Percentiles rank a stretch among this genome's conserved stretches.
phyloP scores from a whole-genome alignment of 1,284 basidiomycete species.

The Pyrrhoderma lamaoense region DNA sequence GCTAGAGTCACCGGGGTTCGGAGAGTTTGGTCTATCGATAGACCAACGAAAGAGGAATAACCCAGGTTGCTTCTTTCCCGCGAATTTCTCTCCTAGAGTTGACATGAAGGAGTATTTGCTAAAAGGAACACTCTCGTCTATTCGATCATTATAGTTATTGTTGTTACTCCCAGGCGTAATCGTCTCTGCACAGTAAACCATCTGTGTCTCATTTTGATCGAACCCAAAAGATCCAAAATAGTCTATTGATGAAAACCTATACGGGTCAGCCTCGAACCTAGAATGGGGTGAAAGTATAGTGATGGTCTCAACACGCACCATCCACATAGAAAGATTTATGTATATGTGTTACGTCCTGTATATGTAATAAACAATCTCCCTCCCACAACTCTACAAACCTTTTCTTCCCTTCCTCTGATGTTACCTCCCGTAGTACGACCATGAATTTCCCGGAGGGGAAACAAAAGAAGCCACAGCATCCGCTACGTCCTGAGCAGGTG shows the following conservation, averaged over 20 bases:
- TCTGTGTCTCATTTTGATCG: constrained; percentile 40
- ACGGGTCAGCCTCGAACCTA: too few relatives aligned
- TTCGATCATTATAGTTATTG: constrained; percentile 20
- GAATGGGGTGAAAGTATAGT: background rate
- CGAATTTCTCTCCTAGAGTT: constrained; percentile 47
- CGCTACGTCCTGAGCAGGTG: constrained; percentile 32
- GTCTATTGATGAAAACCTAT: too few relatives aligned
- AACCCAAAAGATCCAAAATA: constrained; percentile 41
- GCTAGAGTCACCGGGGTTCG: too few relatives aligned
- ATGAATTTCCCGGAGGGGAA: constrained; percentile 40
- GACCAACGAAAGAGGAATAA: constrained; percentile 20
- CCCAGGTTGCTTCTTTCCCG: constrained; percentile 41
- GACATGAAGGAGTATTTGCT: constrained; percentile 46
- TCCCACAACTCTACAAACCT: constrained; percentile 60
- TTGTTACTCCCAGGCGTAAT: constrained; percentile 29
- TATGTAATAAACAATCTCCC: constrained; percentile 33
- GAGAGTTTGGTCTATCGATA: too few relatives aligned
- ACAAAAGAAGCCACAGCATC: constrained; percentile 36
- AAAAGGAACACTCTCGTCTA: constrained; percentile 35
- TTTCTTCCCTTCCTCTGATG: constrained; percentile 30
- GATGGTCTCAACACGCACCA: constrained; percentile 35
- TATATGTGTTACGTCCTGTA: constrained; percentile 47
- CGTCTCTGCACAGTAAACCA: constrained; percentile 53
- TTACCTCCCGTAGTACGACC: constrained; percentile 41
- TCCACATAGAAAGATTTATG: constrained; percentile 59